phyloP scores from a whole-genome alignment of 2,329 filamentous ascomycete genomes.

The Aciculosporium take region DNA sequence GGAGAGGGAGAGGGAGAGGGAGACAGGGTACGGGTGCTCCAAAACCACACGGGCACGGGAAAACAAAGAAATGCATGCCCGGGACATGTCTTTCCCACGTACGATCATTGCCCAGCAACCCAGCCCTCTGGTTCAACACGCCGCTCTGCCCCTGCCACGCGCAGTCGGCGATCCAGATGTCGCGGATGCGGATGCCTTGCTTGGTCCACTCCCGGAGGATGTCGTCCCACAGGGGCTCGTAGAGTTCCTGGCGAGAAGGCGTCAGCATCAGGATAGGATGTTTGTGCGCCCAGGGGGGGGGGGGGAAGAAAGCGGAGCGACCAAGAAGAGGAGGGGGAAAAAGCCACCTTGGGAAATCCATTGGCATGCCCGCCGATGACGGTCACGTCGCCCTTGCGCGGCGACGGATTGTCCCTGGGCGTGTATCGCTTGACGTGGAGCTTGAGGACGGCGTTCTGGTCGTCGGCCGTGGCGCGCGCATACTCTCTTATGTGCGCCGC shows the following conservation, averaged over 20 bases:
- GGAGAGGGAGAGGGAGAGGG: too few species aligned
- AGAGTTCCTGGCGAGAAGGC: conserved; percentile 51
- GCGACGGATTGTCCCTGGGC: conserved; percentile 53
- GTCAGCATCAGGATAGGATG: neutral
- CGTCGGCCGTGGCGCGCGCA: conserved; percentile 52
- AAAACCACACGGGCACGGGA: too few species aligned
- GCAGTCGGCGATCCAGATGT: conserved; percentile 85
- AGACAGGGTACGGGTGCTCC: too few species aligned
- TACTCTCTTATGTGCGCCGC: conserved; percentile 75
- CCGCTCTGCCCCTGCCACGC: conserved; percentile 71
- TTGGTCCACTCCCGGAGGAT: conserved; percentile 44
- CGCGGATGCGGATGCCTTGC: conserved; percentile 54
- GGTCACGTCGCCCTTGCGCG: conserved; percentile 64
- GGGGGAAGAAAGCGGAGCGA: too few species aligned
- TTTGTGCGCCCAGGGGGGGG: too few species aligned
- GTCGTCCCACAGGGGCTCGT: conserved; percentile 85
- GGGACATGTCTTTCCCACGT: too few species aligned
- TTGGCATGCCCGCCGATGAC: conserved; percentile 83
- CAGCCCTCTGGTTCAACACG: conserved; percentile 54
- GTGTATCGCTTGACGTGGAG: conserved; percentile 81
- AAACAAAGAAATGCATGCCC: too few species aligned
- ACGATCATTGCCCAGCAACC: conserved; percentile 67
- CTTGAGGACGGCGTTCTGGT: conserved; percentile 60
- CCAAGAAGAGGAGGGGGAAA: neutral
- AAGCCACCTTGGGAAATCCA: conserved; percentile 68